These are phyloP conservation scores for Suillus tomentosus DNA, from an alignment of 768 basidiomycete species.

Conservation along the genomic window DNA sequence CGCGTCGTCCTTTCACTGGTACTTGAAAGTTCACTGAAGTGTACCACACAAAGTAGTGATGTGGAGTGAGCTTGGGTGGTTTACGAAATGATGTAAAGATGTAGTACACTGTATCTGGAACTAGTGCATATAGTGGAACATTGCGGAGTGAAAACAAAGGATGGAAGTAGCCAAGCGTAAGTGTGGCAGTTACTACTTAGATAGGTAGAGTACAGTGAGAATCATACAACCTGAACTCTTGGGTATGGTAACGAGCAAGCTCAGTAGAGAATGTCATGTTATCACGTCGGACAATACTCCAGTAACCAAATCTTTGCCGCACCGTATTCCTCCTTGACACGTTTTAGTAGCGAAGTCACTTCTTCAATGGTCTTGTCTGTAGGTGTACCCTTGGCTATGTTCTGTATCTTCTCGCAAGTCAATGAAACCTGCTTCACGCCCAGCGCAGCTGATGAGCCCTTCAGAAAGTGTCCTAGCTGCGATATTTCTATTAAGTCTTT, in stretches of 20 bases:
- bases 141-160: constrained; percentile 16
- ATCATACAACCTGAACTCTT: constrained; percentile 10
- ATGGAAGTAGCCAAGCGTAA: constrained; percentile 8
- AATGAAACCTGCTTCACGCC: constrained; percentile 81
- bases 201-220: constrained; percentile 8
- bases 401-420: constrained; percentile 90
- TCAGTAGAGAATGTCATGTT: constrained; percentile 1
- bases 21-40: background rate
- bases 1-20: background rate
- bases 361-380: constrained; percentile 52
- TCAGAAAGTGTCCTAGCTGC: constrained; percentile 88
- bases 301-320: constrained; percentile 71
- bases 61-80: constrained; percentile 16
- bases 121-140: constrained; percentile 28
- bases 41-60: background rate
- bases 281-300: constrained; percentile 29
- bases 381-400: constrained; percentile 62
- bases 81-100: constrained; percentile 25
- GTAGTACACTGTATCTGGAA: constrained; percentile 24
- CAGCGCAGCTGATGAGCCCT: constrained; percentile 94
- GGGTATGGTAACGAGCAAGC: constrained; percentile 3
- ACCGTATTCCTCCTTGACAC: constrained; percentile 68
- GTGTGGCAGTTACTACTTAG: constrained; percentile 11
- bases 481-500: constrained; percentile 71
- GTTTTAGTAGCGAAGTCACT: constrained; percentile 57